These are phyloP conservation scores for Aspergillus aculeatinus DNA, from an alignment of 2,329 filamentous ascomycete species.

Conservation along the genomic window DNA sequence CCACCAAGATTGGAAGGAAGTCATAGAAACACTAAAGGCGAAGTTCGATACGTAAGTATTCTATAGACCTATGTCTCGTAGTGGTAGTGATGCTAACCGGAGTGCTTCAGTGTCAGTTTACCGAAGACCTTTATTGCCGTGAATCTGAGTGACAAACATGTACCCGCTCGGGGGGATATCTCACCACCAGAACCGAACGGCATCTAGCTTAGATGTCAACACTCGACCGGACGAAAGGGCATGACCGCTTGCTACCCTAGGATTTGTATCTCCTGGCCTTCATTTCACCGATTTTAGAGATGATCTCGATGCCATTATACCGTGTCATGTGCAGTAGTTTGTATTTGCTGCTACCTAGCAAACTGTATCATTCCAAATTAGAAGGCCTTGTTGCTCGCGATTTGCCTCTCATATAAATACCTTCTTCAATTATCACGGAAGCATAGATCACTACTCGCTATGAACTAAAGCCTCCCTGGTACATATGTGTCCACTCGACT, in stretches of 20 bases:
- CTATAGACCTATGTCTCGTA: neutral
- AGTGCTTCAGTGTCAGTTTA: conserved; percentile 46
- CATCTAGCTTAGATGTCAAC: neutral
- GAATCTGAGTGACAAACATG: conserved; percentile 52
- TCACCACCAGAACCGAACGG: neutral
- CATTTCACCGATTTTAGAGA: neutral
- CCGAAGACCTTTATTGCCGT: conserved; percentile 53
- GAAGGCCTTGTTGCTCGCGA: no score
- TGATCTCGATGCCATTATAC: no score
- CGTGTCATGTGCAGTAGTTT: no score
- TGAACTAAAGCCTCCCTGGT: no score
- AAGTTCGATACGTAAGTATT: conserved; percentile 85
- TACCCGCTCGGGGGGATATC: neutral
- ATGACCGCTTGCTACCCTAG: neutral
- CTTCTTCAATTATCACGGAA: no score
- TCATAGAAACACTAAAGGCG: conserved; percentile 90
- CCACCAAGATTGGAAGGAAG: conserved; percentile 92
- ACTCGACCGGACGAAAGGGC: neutral
- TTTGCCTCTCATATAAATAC: no score
- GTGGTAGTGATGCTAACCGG: conserved; percentile 9
- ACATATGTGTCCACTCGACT: no score
- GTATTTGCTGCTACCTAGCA: no score
- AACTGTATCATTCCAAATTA: no score
- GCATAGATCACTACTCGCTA: no score
- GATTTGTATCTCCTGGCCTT: neutral